Base-by-base conservation (phyloP, 345 rosid genomes). In the Brassica napus region DNA sequence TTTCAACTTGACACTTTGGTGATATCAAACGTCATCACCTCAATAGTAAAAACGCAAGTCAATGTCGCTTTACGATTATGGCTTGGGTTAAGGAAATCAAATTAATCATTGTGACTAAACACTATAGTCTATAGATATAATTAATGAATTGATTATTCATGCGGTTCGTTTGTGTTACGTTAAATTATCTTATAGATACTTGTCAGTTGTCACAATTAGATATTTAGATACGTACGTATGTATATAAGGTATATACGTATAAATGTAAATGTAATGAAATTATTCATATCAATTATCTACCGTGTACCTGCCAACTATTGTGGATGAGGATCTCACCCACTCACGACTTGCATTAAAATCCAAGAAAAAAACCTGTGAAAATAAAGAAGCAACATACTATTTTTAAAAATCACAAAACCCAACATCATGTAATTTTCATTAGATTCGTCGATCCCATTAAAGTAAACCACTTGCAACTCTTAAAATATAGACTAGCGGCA, bases 1-100 rank as follows among this genome's bases (percentile, higher is more conserved):
- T 79, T 60, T 73, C 82, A 79, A 79, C 78, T 73, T 79, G 74
- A 35, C 67, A 67, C 65, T 47, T 61, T 49, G 7, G 34, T 60
- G 31, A 6, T 14, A 77, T 24, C 54, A 67, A 71, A 72, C 77
- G 77, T 65, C 81, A 64, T 15, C 3, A 57, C 52, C 52, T 39
- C 72, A 72, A 57, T 72, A 21, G 21, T 72, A 39, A 57, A 35
- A 49, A 49, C 64, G 63, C 42, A 30, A 59, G 62, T 69, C 80
- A 47, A 30, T 3, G 47, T 55, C 16, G 14, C 5, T 74, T 47
- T 34, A 58, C 55, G 12, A 37, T 59, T 35, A 7, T 59, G 58
- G 63, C 14, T 47, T 47, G 23, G 62, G n/a, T 63, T 62, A 30
- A 18, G n/a, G 26, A 72, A 62, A 28, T 16, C 11, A 16, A 42